Base-by-base conservation (phyloP, 1,139 yeast species). In the Pichia sp. region DNA sequence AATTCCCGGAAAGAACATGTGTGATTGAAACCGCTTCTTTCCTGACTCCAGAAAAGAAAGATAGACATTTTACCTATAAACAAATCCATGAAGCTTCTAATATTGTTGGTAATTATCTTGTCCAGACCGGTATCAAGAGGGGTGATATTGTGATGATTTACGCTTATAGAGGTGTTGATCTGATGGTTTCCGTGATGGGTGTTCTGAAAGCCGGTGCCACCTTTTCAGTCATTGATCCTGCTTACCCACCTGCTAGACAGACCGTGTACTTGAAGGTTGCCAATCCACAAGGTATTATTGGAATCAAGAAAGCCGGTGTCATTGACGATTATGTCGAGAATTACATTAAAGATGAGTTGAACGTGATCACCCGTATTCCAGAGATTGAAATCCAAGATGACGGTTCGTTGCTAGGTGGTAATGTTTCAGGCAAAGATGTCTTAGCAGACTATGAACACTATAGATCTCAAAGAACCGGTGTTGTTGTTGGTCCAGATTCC, bases 61-160 rank as follows among this genome's bases (percentile, higher is more conserved):
- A 87, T 40, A 77, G 97, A 53, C 67, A 77, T 9, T 92, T 88
- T 69, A 80, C 84, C 26, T 92, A 92, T 63, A 71, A 70, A 55
- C 96, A 88, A 61, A 90, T 92, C 56, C 80, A 92, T 62, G 84
- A 86, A 61, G 92, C 97, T 2, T 88, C 97, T n/a, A 92, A 94
- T 57, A 75, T 88, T 33, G 88, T 92, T 23, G 97, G 96, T 37
- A 94, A 92, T 64, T 85, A 86, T 58, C 74, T 92, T 57, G 81
- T 86, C 50, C 67, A 75, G 38, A 77, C 85, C 2, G 97, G 98
- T 9, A 82, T 92, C 58, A 72, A 77, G 53, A 75, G 84, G 57
- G 98, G 97, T 42, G 97, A 92, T 62, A 88, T 92, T 29, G 97
- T 92, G 27, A 90, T 88, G 95, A 90, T 94, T 51, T 92, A 94